A percentile compares a stretch with the other conserved stretches of the same genome.
phyloP scores from a whole-genome alignment of 2,329 filamentous ascomycete genomes.

The Corinectria fuckeliana region DNA sequence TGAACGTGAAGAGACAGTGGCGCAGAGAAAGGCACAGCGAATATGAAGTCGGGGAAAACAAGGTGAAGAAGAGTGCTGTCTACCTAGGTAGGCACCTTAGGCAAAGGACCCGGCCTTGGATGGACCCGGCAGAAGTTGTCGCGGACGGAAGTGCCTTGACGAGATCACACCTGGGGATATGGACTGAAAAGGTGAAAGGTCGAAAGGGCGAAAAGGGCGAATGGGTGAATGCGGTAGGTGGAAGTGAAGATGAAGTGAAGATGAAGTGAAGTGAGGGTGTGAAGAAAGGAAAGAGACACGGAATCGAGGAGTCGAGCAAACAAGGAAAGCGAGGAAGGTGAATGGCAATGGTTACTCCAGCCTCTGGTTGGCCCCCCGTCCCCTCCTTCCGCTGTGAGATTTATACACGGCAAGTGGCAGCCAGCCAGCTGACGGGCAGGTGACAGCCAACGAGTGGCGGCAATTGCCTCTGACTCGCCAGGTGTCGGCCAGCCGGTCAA shows the following conservation, averaged over 20 bases:
- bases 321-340: conserved; percentile 3
- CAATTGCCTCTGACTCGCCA: background rate
- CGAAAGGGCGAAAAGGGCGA: too few relatives aligned
- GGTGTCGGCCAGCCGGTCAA: background rate
- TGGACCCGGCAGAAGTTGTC: background rate
- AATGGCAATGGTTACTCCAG: conserved; percentile 25
- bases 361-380: conserved; percentile 19
- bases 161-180: too few relatives aligned
- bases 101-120: background rate
- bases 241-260: background rate
- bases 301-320: background rate
- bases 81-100: too few relatives aligned
- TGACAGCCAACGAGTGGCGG: conserved; percentile 3
- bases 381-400: conserved; percentile 20
- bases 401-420: conserved; percentile 10
- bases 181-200: background rate
- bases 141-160: background rate
- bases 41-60: conserved; percentile 18
- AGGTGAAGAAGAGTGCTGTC: conserved; percentile 4
- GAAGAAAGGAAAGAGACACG: conserved; percentile 9
- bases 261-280: background rate
- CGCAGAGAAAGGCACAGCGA: conserved; percentile 9
- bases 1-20: conserved; percentile 7
- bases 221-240: too few relatives aligned
- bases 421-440: background rate